Conservation (phyloP, 1,284 basidiomycete genomes). For the Filobasidium uniguttulatum region DNA sequence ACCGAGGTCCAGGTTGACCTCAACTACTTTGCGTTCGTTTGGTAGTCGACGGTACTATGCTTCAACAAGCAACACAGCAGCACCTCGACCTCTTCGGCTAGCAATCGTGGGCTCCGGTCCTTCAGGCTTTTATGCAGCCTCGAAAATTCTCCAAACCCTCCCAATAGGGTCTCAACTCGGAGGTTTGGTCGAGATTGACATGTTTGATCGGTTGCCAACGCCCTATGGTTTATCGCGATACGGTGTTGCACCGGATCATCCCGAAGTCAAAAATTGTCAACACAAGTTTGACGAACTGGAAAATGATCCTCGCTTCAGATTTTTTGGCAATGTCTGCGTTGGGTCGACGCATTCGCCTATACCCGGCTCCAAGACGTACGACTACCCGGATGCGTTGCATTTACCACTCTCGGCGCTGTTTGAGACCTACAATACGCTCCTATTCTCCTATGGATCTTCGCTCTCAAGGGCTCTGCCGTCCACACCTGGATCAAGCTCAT, state of each 20-base stretch:
- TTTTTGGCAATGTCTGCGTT: constrained; percentile 86
- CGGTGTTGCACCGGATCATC: constrained; percentile 96
- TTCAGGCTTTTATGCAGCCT: constrained; percentile 88
- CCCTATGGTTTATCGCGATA: constrained; percentile 92
- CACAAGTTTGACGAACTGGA: constrained; percentile 77
- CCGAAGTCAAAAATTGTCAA: constrained; percentile 98
- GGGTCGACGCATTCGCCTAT: constrained; percentile 20
- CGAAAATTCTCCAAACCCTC: constrained; percentile 55
- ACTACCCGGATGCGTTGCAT: constrained; percentile 37
- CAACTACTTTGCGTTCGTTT: too few species aligned
- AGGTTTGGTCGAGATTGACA: constrained; percentile 52
- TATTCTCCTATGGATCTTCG: constrained; percentile 41
- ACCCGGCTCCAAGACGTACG: constrained; percentile 23
- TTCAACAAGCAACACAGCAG: not conserved
- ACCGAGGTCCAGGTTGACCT: too few species aligned
- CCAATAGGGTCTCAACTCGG: constrained; percentile 38
- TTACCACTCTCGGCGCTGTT: constrained; percentile 34
- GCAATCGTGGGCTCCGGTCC: constrained; percentile 58
- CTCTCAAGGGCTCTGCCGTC: constrained; percentile 16
- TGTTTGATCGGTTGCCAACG: constrained; percentile 86
- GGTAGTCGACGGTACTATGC: too few species aligned
- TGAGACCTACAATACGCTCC: constrained; percentile 39
- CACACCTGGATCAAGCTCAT: constrained; percentile 43
- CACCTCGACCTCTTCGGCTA: constrained; percentile 28
- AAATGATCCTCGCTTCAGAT: constrained; percentile 59